Percentiles rank a stretch among this genome's conserved stretches.
Evolutionary conservation across 306 rosid genomes (phyloP).

Genomic region (Luffa aegyptiaca): DNA sequence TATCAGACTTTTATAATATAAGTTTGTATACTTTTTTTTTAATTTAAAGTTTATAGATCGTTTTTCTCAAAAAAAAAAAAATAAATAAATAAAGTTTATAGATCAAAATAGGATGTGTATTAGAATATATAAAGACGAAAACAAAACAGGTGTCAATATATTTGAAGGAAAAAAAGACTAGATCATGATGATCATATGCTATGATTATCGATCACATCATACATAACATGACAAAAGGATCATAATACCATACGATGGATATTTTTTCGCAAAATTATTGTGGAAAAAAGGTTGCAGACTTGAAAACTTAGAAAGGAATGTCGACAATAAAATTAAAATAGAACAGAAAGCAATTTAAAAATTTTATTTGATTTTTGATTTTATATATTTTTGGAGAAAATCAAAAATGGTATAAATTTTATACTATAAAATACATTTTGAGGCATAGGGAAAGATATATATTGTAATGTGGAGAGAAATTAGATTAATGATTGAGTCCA

Average conservation of each 20-base stretch:
- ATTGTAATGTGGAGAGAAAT: not conserved
- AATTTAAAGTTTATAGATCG: no score
- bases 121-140: not conserved
- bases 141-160: not conserved
- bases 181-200: not conserved
- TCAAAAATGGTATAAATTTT: not conserved
- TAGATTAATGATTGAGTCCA: constrained; percentile 1
- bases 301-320: not conserved
- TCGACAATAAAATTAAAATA: not conserved
- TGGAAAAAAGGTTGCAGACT: not conserved
- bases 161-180: not conserved
- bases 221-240: not conserved
- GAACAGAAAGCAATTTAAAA: not conserved
- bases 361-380: not conserved
- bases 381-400: not conserved
- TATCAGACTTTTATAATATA: no score
- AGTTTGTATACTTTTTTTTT: no score
- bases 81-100: no score
- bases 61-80: no score
- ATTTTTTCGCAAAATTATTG: not conserved
- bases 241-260: not conserved
- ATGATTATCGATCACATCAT: not conserved
- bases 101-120: no score
- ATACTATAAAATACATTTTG: not conserved
- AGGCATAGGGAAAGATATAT: not conserved